Base-by-base conservation (phyloP, 83 land plant species). In the Picea abies region DNA sequence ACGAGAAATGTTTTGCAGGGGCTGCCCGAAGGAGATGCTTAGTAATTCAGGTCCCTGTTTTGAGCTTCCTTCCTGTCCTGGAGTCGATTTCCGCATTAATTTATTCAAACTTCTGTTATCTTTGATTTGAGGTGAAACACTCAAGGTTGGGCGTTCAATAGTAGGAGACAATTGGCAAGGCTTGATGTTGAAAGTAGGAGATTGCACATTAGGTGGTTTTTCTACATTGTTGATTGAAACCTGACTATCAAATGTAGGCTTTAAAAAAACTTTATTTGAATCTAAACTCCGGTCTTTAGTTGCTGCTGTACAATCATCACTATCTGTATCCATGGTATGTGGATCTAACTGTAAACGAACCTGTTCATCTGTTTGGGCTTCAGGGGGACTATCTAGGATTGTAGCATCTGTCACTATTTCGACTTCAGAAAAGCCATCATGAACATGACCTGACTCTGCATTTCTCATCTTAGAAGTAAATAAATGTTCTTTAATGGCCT, bases 61-160 rank as follows among this genome's bases (percentile, higher is more conserved):
- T 80, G 68, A 22, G 68, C 68, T 66, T 80, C 44, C 80, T 41
- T 66, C 80, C 85, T 83, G 84, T 1, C 84, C 81, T 16, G 82
- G 26, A 44, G 88, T 84, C 56, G 86, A 78, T 60, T 77, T 17
- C 71, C 69, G 61, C 6, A 79, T 75, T 16, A 88, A 84, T 37
- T 87, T 86, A 78, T 83, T 87, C 12, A 83, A 82, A 68, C 89
- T 92, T 84, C 87, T 88, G 37, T 88, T 88, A 71, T 7, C 81
- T 17, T 63, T 22, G 16, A 84, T 65, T 72, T 71, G 73, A 11
- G 94, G 92, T 76, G 92, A 91, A 35, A 87, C 64, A 64, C 89
- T 91, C 63, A 83, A 79, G 22, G 88, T 81, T 68, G 95, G 91
- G 63, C 89, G 88, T 16, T 83, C 60, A 29, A 84, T 64, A 23